Percentiles rank a stretch among this genome's conserved stretches.
Conservation (phyloP, 169 alveolate species). For the Fabrea salina region DNA sequence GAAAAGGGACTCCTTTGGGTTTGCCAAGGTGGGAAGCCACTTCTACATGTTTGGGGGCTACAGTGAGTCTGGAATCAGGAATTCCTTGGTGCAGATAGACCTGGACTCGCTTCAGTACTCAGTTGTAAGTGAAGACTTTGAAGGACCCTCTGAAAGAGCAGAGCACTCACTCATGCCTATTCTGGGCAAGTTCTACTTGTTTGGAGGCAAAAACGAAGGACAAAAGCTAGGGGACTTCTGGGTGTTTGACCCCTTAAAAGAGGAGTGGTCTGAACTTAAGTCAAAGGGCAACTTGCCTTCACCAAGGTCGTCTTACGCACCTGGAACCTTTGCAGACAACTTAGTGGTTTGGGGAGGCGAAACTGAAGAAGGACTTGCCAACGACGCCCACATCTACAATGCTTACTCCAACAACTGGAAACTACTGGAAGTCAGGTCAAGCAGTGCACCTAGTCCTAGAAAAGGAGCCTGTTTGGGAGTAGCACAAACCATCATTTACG, state of each 20-base stretch:
- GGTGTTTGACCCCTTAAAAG: background rate
- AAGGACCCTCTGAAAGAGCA: background rate
- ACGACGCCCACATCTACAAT: background rate
- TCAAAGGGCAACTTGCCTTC: background rate
- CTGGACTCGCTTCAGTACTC: background rate
- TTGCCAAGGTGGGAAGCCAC: background rate
- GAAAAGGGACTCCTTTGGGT: background rate
- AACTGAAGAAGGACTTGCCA: background rate
- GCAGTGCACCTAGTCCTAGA: background rate
- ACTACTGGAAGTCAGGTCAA: background rate
- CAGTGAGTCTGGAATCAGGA: background rate
- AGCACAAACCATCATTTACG: background rate
- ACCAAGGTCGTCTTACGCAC: background rate
- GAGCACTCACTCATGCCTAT: background rate
- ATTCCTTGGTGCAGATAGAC: background rate
- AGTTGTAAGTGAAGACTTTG: background rate
- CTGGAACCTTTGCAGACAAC: background rate
- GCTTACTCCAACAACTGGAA: background rate
- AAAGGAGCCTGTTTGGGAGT: constrained; percentile 2
- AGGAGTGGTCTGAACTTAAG: background rate
- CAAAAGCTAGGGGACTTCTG: constrained; percentile 7
- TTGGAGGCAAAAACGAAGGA: background rate
- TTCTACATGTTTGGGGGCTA: constrained; percentile 9
- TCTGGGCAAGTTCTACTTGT: background rate
- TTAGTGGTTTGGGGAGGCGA: background rate